Percentiles rank a stretch among this genome's conserved stretches.
These are phyloP conservation scores for Claviceps citrina DNA, from an alignment of 2,329 filamentous ascomycete species.

Conservation along the genomic window DNA sequence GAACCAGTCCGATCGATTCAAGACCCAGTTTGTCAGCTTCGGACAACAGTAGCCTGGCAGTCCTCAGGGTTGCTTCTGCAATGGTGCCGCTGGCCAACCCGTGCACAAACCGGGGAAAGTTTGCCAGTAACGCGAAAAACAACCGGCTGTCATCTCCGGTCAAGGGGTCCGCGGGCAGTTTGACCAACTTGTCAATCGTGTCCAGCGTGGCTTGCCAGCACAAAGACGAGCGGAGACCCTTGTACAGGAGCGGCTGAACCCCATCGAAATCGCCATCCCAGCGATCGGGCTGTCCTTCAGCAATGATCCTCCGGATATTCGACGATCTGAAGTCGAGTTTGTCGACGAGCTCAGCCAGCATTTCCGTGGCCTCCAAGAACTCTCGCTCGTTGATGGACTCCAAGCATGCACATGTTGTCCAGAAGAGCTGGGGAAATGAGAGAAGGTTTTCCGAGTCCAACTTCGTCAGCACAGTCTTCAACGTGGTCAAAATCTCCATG, in stretches of 20 bases:
- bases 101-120: conserved; percentile 71
- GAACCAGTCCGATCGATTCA: conserved; percentile 48
- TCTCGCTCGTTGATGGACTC: conserved; percentile 95
- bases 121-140: conserved; percentile 78
- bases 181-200: conserved; percentile 63
- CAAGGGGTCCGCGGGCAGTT: conserved; percentile 62
- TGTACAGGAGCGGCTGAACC: conserved; percentile 72
- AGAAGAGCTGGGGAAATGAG: conserved; percentile 90
- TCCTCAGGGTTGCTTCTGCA: conserved; percentile 40
- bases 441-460: conserved; percentile 65
- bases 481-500: conserved; percentile 89
- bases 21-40: conserved; percentile 61
- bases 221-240: conserved; percentile 73
- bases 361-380: conserved; percentile 78
- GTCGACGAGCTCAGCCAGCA: conserved; percentile 73
- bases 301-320: conserved; percentile 51
- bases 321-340: conserved; percentile 68
- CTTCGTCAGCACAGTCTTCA: conserved; percentile 81
- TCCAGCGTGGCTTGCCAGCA: conserved; percentile 66
- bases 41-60: conserved; percentile 53
- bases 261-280: conserved; percentile 89
- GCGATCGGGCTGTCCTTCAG: conserved; percentile 63
- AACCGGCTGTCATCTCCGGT: conserved; percentile 71
- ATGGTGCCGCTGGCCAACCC: conserved; percentile 53
- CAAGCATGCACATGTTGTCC: conserved; percentile 91